These are phyloP conservation scores for Aethionema arabicum DNA, from an alignment of 345 rosid species.

Conservation along the genomic window DNA sequence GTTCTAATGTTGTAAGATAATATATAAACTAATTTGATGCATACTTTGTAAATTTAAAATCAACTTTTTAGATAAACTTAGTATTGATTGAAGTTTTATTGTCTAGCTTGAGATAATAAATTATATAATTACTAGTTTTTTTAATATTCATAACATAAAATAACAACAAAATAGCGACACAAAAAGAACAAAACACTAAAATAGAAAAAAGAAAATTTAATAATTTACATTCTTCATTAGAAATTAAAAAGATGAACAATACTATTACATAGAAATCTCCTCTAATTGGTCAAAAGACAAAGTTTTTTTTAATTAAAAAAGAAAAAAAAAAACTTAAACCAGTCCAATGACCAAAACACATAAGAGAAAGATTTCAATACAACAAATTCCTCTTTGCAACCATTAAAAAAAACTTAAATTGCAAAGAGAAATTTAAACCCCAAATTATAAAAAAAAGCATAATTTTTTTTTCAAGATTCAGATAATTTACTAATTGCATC, in stretches of 20 bases:
- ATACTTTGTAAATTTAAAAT: too few relatives aligned
- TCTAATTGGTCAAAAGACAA: constrained; percentile 27
- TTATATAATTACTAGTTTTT: too few relatives aligned
- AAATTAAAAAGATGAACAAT: constrained; percentile 6
- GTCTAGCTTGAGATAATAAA: too few relatives aligned
- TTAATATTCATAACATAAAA: neutral
- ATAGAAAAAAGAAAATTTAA: neutral
- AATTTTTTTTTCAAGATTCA: constrained; percentile 31
- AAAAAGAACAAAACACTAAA: neutral
- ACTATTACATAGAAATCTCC: constrained; percentile 20
- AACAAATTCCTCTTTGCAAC: constrained; percentile 46
- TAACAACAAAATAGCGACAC: neutral
- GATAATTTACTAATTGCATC: constrained; percentile 58
- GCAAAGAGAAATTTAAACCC: constrained; percentile 38
- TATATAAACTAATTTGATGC: too few relatives aligned
- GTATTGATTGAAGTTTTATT: too few relatives aligned
- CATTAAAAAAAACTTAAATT: constrained; percentile 50
- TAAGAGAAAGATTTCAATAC: constrained; percentile 24
- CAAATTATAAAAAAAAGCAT: neutral
- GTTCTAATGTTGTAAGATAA: too few relatives aligned
- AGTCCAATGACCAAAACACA: constrained; percentile 32
- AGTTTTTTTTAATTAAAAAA: constrained; percentile 4
- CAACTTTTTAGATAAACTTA: too few relatives aligned
- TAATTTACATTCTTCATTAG: constrained; percentile 30
- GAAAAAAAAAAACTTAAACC: constrained; percentile 28